Evolutionary conservation across 495 filamentous ascomycete species (phyloP).

Genomic region (Zalerion maritima): DNA sequence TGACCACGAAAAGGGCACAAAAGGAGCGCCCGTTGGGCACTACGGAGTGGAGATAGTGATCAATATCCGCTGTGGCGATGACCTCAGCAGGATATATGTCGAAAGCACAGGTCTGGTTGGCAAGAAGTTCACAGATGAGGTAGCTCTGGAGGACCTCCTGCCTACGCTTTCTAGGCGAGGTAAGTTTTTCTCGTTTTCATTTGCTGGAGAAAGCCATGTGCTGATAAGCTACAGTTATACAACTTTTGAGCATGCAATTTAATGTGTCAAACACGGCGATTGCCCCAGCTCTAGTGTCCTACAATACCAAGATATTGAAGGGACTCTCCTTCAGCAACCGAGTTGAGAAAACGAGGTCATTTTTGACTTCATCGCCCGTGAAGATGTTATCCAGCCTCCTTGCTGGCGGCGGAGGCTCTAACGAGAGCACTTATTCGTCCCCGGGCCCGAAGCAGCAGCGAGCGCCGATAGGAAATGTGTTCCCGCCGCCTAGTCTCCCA

Average conservation of each 20-base stretch:
- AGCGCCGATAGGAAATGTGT: conserved; percentile 20
- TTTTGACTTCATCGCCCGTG: conserved; percentile 69
- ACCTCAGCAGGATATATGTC: conserved; percentile 33
- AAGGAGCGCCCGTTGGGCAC: conserved; percentile 45
- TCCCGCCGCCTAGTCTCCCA: conserved; percentile 17
- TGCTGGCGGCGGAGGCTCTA: conserved; percentile 30
- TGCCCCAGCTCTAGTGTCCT: conserved; percentile 46
- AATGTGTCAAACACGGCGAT: conserved; percentile 52
- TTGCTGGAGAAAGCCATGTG: conserved; percentile 1
- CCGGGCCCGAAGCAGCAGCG: conserved; percentile 23
- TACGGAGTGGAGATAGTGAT: conserved; percentile 53
- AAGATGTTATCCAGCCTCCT: conserved; percentile 82
- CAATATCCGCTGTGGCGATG: conserved; percentile 27
- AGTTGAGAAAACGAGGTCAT: conserved; percentile 43
- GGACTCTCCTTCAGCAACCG: conserved; percentile 49
- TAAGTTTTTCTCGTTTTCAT: conserved; percentile 24
- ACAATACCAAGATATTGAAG: conserved; percentile 59
- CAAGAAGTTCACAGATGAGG: conserved; percentile 47
- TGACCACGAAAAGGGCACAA: conserved; percentile 43
- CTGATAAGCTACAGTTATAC: conserved; percentile 34
- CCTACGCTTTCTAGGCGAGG: conserved; percentile 52
- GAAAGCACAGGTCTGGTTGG: conserved; percentile 47
- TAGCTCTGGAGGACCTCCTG: conserved; percentile 51
- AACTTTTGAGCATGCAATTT: conserved; percentile 54
- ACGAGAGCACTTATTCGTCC: conserved; percentile 7